phyloP scores from a whole-genome alignment of 371 early-diverging fungal genomes.

The Lichtheimia ornata region DNA sequence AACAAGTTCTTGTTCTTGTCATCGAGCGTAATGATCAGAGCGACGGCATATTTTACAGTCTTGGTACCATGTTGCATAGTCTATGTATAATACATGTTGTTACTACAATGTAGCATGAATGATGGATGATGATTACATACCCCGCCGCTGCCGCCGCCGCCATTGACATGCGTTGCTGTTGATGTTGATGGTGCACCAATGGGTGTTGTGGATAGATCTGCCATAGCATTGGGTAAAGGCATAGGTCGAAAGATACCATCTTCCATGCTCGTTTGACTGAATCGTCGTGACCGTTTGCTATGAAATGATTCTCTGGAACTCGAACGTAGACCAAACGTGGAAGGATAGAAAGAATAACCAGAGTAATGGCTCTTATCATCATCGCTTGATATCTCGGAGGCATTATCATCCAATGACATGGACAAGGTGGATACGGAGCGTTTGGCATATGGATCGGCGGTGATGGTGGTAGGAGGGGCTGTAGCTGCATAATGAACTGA shows the following conservation, averaged over 20 bases:
- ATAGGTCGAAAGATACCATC: conserved; percentile 65
- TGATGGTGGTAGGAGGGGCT: background rate
- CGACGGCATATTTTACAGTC: conserved; percentile 62
- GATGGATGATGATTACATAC: too few relatives aligned
- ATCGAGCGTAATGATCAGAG: conserved; percentile 58
- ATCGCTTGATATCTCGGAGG: conserved; percentile 42
- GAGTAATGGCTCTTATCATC: conserved; percentile 33
- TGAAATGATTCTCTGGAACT: conserved; percentile 39
- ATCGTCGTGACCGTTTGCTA: conserved; percentile 52
- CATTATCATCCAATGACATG: conserved; percentile 29
- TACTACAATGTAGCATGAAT: background rate
- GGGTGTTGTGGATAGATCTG: too few relatives aligned
- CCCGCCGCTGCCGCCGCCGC: too few relatives aligned
- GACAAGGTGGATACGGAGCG: conserved; percentile 20
- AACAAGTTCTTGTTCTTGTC: conserved; percentile 50
- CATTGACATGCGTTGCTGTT: too few relatives aligned
- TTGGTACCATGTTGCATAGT: conserved; percentile 41
- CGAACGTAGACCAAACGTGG: conserved; percentile 34
- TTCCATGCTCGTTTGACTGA: conserved; percentile 67
- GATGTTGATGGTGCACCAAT: background rate
- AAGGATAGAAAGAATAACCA: conserved; percentile 28
- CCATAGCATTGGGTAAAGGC: conserved; percentile 47
- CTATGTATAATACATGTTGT: conserved; percentile 13
- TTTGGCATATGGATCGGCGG: conserved; percentile 10
- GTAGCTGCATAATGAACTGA: conserved; percentile 22